These are phyloP conservation scores for Tricholoma matsutake DNA, from an alignment of 768 basidiomycete genomes.

Conservation along the genomic window DNA sequence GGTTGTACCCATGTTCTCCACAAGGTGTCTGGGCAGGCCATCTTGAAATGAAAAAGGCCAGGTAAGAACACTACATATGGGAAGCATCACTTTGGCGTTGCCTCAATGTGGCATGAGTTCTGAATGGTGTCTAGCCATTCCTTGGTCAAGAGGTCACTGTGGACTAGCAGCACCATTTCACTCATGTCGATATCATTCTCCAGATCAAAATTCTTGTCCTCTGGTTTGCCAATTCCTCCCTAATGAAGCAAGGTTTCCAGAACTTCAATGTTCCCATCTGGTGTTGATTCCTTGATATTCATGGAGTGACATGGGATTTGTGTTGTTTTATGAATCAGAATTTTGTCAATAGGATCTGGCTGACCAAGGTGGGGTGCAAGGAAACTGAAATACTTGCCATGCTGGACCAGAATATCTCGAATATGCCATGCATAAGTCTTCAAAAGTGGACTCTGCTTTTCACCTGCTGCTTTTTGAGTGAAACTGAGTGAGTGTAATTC, in stretches of 20 bases:
- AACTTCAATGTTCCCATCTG: too few species aligned
- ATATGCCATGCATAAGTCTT: conserved; percentile 12
- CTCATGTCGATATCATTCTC: conserved; percentile 6
- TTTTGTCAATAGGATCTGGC: conserved; percentile 14
- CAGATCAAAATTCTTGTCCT: not conserved
- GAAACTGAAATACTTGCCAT: conserved; percentile 9
- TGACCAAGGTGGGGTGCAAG: conserved; percentile 11
- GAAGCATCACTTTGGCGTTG: conserved; percentile 8
- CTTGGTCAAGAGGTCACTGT: conserved; percentile 21
- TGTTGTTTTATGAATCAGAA: conserved; percentile 11
- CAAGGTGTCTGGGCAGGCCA: conserved; percentile 12
- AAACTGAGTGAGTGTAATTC: conserved; percentile 5
- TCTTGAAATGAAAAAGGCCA: conserved; percentile 16
- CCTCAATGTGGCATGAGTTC: conserved; percentile 12
- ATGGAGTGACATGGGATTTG: conserved; percentile 10
- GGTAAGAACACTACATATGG: conserved; percentile 7
- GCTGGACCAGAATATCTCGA: too few species aligned
- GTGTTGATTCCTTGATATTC: conserved; percentile 19
- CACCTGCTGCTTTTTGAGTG: conserved; percentile 8
- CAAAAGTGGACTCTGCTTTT: conserved; percentile 1
- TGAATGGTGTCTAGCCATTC: conserved; percentile 14
- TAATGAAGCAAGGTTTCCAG: too few species aligned
- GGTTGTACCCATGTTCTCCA: conserved; percentile 11
- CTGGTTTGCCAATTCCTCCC: too few species aligned
- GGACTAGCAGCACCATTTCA: too few species aligned